These are phyloP conservation scores for Aquilaria malaccensis DNA, from an alignment of 345 rosid species.

Conservation along the genomic window DNA sequence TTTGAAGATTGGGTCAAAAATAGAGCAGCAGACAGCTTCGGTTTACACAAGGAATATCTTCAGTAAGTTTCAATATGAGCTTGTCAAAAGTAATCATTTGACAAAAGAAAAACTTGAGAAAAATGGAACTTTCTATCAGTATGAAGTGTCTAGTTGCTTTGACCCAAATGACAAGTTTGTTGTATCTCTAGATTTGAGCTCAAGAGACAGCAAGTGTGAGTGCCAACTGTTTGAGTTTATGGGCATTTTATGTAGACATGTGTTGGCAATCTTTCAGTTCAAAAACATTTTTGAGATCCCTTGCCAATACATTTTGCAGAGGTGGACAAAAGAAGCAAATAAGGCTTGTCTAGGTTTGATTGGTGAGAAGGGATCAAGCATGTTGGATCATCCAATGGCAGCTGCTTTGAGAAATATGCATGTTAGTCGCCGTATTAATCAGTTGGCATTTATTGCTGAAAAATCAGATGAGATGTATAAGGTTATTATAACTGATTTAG, in stretches of 20 bases:
- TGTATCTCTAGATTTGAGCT: background rate
- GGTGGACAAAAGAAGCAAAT: background rate
- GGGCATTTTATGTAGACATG: background rate
- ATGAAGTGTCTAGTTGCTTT: background rate
- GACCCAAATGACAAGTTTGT: background rate
- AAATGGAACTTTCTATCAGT: background rate
- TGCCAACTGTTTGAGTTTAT: background rate
- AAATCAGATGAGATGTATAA: background rate
- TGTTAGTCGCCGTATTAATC: background rate
- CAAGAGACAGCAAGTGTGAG: background rate
- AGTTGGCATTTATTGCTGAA: background rate
- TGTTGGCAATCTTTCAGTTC: background rate
- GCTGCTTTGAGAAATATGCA: background rate
- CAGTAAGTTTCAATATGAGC: constrained; percentile 3
- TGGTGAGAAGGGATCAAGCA: background rate
- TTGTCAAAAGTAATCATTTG: background rate
- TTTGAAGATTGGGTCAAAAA: too few relatives aligned
- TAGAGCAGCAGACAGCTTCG: background rate
- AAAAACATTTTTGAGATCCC: constrained; percentile 1
- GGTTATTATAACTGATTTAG: background rate
- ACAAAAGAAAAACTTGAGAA: too few relatives aligned
- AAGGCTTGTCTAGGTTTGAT: background rate
- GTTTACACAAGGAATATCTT: background rate
- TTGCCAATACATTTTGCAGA: background rate
- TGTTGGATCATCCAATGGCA: background rate